Evolutionary conservation across 345 rosid genomes (phyloP), one percentile per base, ranked within the genome.

Genomic region (Eucalyptus fibrosa): DNA sequence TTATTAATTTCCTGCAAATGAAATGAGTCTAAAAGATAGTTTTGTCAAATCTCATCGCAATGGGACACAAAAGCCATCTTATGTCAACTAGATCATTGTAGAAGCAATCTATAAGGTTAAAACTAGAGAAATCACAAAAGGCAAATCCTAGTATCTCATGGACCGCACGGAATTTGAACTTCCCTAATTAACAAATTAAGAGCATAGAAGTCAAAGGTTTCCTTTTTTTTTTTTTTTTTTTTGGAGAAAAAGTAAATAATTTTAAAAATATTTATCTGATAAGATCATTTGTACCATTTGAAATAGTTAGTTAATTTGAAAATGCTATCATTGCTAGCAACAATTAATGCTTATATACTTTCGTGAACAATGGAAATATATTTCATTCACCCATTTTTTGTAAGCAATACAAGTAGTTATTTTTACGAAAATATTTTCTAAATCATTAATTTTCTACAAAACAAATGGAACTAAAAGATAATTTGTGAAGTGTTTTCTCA

Each of bases 371-470:
- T 53, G 11, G 1, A 53, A 53, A 53, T 53, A 53, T 53, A 19
- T 59, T 12, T 59, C n/a, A 26, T 59, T 59, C 7, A 59, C 1
- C 3, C 7, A 0, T 53, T 11, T 59, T 59, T 26, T 59, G n/a
- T 59, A 59, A 26, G 3, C 2, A 0, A 30, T 30, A 30, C 5
- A 14, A 13, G 0, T 5, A 3, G 1, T 28, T 30, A 62, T 62
- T 62, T 62, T 30, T 13, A 30, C 1, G 8, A 62, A 30, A 30
- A 62, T 62, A 30, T 62, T 1, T 62, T 62, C 0, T 7, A 28
- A 62, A 30, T 62, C 1, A 6, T 30, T 12, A 15, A 62, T 62
- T 62, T 62, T 62, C 8, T 28, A 7, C 17, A 2, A 30, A 13
- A 62, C 5, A 28, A 62, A 28, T n/a, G 69, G 17, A 28, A n/a